These are phyloP conservation scores for Fimicolochytrium jonesii DNA, from an alignment of 192 early-diverging fungal species.

Conservation along the genomic window DNA sequence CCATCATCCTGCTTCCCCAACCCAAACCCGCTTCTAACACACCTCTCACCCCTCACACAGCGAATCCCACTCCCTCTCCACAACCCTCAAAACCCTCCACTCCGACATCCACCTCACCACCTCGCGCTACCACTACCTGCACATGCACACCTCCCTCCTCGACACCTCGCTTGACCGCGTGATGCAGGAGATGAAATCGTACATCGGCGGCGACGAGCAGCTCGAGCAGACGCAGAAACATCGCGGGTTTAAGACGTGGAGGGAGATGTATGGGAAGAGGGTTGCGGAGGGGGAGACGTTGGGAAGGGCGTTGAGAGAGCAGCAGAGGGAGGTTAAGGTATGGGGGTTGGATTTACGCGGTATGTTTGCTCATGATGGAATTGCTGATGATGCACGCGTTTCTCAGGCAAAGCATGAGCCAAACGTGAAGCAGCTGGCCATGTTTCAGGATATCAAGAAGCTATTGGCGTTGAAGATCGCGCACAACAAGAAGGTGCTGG, in stretches of 20 bases:
- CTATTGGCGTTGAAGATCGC: slow-evolving; percentile 39
- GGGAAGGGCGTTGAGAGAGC: slow-evolving; percentile 41
- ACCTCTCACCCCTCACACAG: slow-evolving; percentile 25
- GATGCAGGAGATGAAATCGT: slow-evolving; percentile 59
- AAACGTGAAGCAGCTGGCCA: slow-evolving; percentile 42
- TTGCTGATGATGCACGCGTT: slow-evolving; percentile 4
- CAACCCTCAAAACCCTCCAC: slow-evolving; percentile 40
- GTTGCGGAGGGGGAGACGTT: slow-evolving; percentile 49
- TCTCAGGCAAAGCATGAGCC: slow-evolving; percentile 38
- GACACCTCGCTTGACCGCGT: slow-evolving; percentile 53
- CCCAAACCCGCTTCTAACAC: background rate
- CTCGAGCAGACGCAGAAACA: slow-evolving; percentile 45
- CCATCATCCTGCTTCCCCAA: too few species aligned
- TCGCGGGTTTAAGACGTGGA: slow-evolving; percentile 60
- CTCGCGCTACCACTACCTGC: slow-evolving; percentile 46
- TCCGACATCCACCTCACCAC: slow-evolving; percentile 50
- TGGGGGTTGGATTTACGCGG: too few species aligned
- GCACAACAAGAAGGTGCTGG: slow-evolving; percentile 42
- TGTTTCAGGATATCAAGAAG: slow-evolving; percentile 40
- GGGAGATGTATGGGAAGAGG: slow-evolving; percentile 53
- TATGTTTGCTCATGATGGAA: too few species aligned
- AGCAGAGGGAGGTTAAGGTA: slow-evolving; percentile 55
- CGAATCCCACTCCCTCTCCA: slow-evolving; percentile 38
- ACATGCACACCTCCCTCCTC: slow-evolving; percentile 26
- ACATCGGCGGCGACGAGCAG: slow-evolving; percentile 59